Conservation (phyloP, 75 land plant species). For the Ceratopteris richardii region DNA sequence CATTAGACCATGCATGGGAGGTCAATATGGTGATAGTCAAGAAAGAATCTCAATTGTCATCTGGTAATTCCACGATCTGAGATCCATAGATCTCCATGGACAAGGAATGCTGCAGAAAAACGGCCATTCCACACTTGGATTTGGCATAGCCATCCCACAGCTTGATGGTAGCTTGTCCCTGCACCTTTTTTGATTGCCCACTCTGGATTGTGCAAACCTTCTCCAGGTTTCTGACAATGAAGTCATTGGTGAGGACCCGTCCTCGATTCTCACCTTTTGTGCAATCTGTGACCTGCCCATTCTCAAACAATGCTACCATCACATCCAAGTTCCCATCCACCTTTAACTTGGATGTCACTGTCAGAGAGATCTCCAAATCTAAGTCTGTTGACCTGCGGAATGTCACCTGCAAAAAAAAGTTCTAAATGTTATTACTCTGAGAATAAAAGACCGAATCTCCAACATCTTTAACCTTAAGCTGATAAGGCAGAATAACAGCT, state of each 20-base stretch:
- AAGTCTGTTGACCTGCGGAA: neutral
- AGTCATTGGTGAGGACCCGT: conserved; percentile 65
- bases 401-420: neutral
- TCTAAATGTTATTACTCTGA: too few species aligned
- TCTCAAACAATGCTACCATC: conserved; percentile 82
- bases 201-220: conserved; percentile 61
- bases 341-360: conserved; percentile 43
- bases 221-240: conserved; percentile 66
- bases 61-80: conserved; percentile 31
- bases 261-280: conserved; percentile 76
- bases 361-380: conserved; percentile 19
- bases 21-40: too few species aligned
- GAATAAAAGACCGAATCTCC: too few species aligned
- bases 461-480: too few species aligned
- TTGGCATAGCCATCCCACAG: conserved; percentile 73
- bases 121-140: conserved; percentile 50
- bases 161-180: conserved; percentile 47
- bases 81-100: conserved; percentile 57
- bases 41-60: too few species aligned
- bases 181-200: conserved; percentile 49
- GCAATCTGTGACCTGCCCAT: conserved; percentile 62
- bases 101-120: conserved; percentile 54
- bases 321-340: conserved; percentile 54
- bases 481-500: too few species aligned
- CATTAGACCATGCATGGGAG: too few species aligned